Evolutionary conservation across 192 early-diverging fungal species (phyloP).

Genomic region (Geosiphon pyriformis): DNA sequence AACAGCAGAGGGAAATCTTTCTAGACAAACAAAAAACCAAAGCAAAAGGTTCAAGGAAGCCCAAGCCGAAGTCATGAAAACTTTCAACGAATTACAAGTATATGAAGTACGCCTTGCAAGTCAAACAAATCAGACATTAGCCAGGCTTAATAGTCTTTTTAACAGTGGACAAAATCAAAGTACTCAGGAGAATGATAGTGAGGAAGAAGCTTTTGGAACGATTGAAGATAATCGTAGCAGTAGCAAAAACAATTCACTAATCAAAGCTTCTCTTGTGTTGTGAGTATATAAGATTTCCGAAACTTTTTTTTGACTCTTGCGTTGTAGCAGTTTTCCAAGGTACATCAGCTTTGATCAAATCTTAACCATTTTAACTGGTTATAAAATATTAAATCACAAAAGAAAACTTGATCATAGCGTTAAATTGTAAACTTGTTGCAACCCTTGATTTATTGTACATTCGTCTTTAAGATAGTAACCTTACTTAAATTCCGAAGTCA

Average conservation of each 20-base stretch:
- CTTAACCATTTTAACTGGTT: too few species aligned
- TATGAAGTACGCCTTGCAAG: slow-evolving; percentile 9
- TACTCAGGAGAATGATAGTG: not conserved
- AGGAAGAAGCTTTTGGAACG: slow-evolving; percentile 10
- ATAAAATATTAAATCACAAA: not conserved
- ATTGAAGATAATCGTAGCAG: not conserved
- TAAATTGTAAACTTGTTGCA: not conserved
- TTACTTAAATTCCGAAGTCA: not conserved
- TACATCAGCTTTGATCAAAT: too few species aligned
- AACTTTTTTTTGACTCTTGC: not conserved
- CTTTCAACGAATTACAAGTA: slow-evolving; percentile 16
- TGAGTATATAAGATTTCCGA: not conserved
- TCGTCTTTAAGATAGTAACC: not conserved
- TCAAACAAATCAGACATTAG: slow-evolving; percentile 13
- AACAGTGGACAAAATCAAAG: not conserved
- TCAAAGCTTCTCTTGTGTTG: not conserved
- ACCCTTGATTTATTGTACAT: not conserved
- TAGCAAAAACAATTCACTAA: not conserved
- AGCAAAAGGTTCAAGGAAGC: slow-evolving; percentile 11
- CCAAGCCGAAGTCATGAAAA: slow-evolving; percentile 8
- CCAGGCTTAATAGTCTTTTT: slow-evolving; percentile 12
- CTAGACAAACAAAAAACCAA: not conserved
- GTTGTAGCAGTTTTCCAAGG: too few species aligned
- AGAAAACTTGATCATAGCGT: not conserved
- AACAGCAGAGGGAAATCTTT: not conserved